Base-by-base conservation (phyloP, 139 green algal species). In the Trebouxia sp. region DNA sequence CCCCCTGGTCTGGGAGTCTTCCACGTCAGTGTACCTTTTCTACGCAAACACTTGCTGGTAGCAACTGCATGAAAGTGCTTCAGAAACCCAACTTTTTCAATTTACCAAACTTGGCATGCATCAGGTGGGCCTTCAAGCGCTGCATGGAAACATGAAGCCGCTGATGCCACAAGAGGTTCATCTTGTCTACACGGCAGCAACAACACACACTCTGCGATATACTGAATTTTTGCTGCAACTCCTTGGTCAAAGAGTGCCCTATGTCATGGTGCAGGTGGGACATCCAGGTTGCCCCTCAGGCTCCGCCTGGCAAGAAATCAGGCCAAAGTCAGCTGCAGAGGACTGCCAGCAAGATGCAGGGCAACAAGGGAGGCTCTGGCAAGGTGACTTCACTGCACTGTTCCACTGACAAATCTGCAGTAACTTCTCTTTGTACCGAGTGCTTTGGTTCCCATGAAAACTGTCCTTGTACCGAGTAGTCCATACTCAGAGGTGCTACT, bases 291-390 rank as follows among this genome's bases (percentile, higher is more conserved):
- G 32, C 32, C 5, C 62, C 32, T 24, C 62, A 72, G 62, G 20
- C 32, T 1, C 62, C 62, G 32, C 62, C 35, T 43, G 62, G 62
- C 32, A 72, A 45, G 35, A 72, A 72, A 35, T 72, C 62, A 26
- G 42, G 32, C 32, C 42, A 45, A 28, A 65, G 45, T 17, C 76
- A 74, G 76, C 76, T 81, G 10, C 22, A 50, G 38, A 58, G 51
- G 30, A 81, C 62, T 15, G 55, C 48, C 12, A 74, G 51, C 76
- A 65, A 72, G 10, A 62, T 70, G 22, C 38, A 58, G 24, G 38
- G 76, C 76, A 32, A 39, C 51, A 70, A 70, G 50, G 48, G 37
- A 11, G 76, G 53, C 26, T 24, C 37, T 50, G 37, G 74, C 35
- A 48, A 81, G 51, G 53, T 81, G 22, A 6, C 4, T 10, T 28